Evolutionary conservation across 306 rosid species (phyloP), one percentile per base, ranked within the genome.

Genomic region (Ziziphus jujuba): DNA sequence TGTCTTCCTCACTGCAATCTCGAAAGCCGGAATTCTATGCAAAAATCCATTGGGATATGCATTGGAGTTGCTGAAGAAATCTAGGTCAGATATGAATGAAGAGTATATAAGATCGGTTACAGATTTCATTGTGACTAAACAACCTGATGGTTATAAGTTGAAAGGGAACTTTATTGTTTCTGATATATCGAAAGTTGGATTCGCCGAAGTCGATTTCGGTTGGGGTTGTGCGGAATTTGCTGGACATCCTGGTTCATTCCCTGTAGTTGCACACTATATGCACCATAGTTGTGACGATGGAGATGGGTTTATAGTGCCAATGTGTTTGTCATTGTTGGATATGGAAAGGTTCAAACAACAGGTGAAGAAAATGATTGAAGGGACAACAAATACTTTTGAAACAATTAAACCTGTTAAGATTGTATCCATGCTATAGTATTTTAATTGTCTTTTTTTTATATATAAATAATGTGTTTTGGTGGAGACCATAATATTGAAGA

Each of bases 41-140:
- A 22, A 40, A 0, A 67, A n/a, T 22, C 70, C 80, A 0, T 16
- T 82, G 5, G 58, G 58, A 5, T 77, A 77, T 1, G 80, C 77
- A 0, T 1, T 77, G 24, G 75, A 73, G 40, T 15, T 81, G 75
- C 64, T 81, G 52, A 61, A 19, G 65, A 62, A 38, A 21, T 71
- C 66, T 0, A 87, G 81, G 56, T 40, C 7, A 0, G 22, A 70
- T 3, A 48, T 72, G 33, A 63, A 59, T 0, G 74, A 72, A 1
- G 91, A 88, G 14, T 87, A 87, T 22, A n/a, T 84, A 15, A 81
- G 50, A 5, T 89, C 92, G 0, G 9, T 61, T 12, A 73, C 79
- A 0, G 84, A 86, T 67, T 19, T 77, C 0, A 16, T 80, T 69
- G 88, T 72, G 20, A 65, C 6, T 0, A 76, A 44, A 7, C 78